phyloP scores from a whole-genome alignment of 352 stramenopile species.

The Phytophthora ohioensis region DNA sequence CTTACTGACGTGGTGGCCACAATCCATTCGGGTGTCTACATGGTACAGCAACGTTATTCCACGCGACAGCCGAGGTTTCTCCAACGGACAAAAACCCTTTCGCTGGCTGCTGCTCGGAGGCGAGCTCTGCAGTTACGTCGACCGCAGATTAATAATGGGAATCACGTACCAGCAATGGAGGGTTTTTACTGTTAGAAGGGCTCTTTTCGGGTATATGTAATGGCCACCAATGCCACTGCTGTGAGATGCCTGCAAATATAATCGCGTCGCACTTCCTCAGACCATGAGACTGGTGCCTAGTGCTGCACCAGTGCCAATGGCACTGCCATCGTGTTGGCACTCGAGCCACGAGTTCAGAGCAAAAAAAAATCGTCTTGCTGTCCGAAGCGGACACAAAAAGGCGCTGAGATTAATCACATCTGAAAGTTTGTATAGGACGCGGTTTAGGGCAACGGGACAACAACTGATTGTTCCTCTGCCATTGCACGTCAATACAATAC shows the following conservation, averaged over 20 bases:
- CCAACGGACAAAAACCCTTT: too few relatives aligned
- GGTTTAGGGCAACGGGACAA: conserved; percentile 16
- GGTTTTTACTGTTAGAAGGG: background rate
- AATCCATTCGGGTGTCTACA: background rate
- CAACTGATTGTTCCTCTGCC: conserved; percentile 19
- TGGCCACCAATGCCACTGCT: too few relatives aligned
- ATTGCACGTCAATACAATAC: conserved; percentile 11
- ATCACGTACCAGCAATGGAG: background rate
- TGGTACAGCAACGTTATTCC: too few relatives aligned
- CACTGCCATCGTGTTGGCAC: too few relatives aligned
- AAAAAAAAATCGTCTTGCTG: conserved; percentile 16
- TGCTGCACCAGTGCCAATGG: too few relatives aligned
- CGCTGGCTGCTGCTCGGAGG: too few relatives aligned
- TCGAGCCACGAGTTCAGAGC: conserved; percentile 1
- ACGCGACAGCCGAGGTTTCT: too few relatives aligned
- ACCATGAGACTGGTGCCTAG: too few relatives aligned
- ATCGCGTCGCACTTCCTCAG: too few relatives aligned
- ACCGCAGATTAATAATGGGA: background rate
- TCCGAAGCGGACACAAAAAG: conserved; percentile 3
- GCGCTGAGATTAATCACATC: background rate
- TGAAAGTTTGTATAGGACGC: background rate
- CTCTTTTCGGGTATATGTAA: too few relatives aligned
- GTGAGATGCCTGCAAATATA: too few relatives aligned
- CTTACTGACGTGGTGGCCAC: conserved; percentile 11
- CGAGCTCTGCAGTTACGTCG: too few relatives aligned